These are phyloP conservation scores for Thyridium curvatum DNA, from an alignment of 2,329 filamentous ascomycete genomes.

Conservation along the genomic window DNA sequence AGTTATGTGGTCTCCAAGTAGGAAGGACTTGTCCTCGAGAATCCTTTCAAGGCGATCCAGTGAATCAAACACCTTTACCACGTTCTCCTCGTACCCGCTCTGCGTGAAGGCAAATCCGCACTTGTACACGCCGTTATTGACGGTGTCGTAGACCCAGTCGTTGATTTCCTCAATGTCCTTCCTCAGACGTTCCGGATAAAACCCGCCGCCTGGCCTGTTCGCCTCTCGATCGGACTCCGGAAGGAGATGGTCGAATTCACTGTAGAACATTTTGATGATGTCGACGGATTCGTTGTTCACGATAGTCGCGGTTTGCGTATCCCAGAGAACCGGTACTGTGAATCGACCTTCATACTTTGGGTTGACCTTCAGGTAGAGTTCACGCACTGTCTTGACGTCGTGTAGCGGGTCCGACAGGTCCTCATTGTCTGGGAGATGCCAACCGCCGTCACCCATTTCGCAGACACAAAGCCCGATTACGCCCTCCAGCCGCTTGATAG, in stretches of 20 bases:
- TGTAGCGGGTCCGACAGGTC: constrained; percentile 55
- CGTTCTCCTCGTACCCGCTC: constrained; percentile 57
- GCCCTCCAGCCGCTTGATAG: constrained; percentile 67
- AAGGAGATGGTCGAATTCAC: constrained; percentile 60
- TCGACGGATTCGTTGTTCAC: constrained; percentile 81
- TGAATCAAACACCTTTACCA: constrained; percentile 53
- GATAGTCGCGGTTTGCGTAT: constrained; percentile 61
- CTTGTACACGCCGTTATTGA: constrained; percentile 45
- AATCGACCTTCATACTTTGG: constrained; percentile 63
- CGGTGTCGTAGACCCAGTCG: constrained; percentile 55
- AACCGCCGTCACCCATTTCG: constrained; percentile 52
- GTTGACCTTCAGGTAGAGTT: constrained; percentile 65
- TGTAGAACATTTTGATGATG: constrained; percentile 79
- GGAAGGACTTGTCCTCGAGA: constrained; percentile 46
- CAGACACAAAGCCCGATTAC: constrained; percentile 62
- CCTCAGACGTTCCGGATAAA: constrained; percentile 49
- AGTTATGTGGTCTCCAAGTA: constrained; percentile 58
- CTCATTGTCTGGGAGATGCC: constrained; percentile 44
- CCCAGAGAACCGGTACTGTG: constrained; percentile 69
- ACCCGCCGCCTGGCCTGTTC: constrained; percentile 41
- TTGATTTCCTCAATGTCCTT: constrained; percentile 59
- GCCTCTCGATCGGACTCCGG: constrained; percentile 44
- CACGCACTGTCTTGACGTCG: constrained; percentile 58
- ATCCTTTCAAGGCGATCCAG: constrained; percentile 59
- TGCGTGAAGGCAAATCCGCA: constrained; percentile 62